Conservation (phyloP, 2,329 filamentous ascomycete species). For the Akanthomyces muscarius region DNA sequence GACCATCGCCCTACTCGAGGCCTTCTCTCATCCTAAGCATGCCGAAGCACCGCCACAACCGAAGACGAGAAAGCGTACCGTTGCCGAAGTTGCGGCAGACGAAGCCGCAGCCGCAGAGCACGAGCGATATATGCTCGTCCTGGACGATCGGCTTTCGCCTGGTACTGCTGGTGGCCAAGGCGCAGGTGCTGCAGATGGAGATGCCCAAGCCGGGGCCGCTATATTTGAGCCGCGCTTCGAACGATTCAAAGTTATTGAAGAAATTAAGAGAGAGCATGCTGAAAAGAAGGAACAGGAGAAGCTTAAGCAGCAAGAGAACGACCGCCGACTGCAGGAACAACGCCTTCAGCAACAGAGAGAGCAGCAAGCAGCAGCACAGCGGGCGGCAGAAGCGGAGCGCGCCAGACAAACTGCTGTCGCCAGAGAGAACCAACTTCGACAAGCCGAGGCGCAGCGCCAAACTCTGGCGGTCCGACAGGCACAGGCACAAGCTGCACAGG, state of each 20-base stretch:
- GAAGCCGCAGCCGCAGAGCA: conserved; percentile 86
- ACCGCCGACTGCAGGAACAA: conserved; percentile 48
- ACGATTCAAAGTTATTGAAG: conserved; percentile 84
- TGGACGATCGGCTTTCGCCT: conserved; percentile 76
- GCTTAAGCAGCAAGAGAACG: conserved; percentile 58
- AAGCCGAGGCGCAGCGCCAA: conserved; percentile 34
- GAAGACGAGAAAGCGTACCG: conserved; percentile 87
- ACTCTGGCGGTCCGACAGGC: conserved; percentile 30
- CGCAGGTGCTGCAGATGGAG: conserved; percentile 59
- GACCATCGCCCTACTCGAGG: conserved; percentile 66
- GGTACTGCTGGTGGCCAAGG: conserved; percentile 54
- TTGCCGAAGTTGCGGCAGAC: conserved; percentile 91
- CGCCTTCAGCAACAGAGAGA: conserved; percentile 44
- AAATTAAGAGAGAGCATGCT: conserved; percentile 72
- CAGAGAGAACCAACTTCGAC: conserved; percentile 35
- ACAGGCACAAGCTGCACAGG: conserved; percentile 20
- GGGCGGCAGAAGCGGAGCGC: conserved; percentile 43
- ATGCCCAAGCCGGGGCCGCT: conserved; percentile 66
- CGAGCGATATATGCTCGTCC: conserved; percentile 87
- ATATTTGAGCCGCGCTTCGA: conserved; percentile 84
- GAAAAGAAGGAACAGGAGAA: conserved; percentile 77
- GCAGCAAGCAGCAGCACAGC: conserved; percentile 41
- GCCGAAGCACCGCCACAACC: conserved; percentile 72
- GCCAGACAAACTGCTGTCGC: conserved; percentile 34
- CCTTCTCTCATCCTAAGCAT: conserved; percentile 73